Conservation (phyloP, 2,329 filamentous ascomycete species). For the Penicillium griseofulvum region DNA sequence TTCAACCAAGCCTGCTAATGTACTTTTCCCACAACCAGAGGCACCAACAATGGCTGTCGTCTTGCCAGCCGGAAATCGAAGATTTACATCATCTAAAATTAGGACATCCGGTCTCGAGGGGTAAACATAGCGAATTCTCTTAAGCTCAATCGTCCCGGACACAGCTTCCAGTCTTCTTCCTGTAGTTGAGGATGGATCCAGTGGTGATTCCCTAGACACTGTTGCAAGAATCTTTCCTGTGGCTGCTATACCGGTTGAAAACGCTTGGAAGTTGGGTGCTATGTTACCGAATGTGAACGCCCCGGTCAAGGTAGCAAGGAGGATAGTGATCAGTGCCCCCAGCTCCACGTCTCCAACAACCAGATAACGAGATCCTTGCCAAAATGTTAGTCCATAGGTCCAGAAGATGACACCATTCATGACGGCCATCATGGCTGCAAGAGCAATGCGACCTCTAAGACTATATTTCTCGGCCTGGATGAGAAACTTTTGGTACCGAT, state of each 20-base stretch:
- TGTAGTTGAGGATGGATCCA: not conserved
- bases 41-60: conserved; percentile 5
- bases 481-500: not conserved
- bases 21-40: conserved; percentile 11
- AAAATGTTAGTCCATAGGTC: not conserved
- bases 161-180: not conserved
- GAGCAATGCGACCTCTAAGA: not conserved
- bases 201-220: not conserved
- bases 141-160: not conserved
- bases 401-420: not conserved
- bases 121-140: not conserved
- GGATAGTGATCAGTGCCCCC: not conserved
- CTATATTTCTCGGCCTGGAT: not conserved
- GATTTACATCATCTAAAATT: not conserved
- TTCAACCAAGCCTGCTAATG: conserved; percentile 6
- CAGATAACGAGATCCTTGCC: not conserved
- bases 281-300: not conserved
- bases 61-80: not conserved
- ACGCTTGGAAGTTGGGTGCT: not conserved
- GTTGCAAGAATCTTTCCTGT: not conserved
- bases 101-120: not conserved
- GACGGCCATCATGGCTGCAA: not conserved
- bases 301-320: not conserved
- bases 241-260: not conserved
- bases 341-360: not conserved